phyloP scores from a whole-genome alignment of 306 rosid genomes.

The Medicago arabica region DNA sequence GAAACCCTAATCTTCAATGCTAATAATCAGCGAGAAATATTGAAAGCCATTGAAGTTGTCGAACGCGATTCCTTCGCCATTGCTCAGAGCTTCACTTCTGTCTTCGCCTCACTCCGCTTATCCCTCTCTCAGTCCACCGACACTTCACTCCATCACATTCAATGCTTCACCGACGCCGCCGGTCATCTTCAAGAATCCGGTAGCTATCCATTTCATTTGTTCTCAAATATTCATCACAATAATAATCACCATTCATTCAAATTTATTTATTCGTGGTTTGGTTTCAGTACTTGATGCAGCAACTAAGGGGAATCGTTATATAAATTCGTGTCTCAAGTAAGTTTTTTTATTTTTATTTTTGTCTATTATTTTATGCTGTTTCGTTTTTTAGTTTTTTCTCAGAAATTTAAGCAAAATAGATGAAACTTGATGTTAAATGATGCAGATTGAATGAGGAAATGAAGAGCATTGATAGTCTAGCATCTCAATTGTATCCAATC shows the following conservation, averaged over 20 bases:
- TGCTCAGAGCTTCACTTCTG: constrained; percentile 76
- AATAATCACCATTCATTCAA: neutral
- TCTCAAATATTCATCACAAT: neutral
- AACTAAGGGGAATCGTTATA: constrained; percentile 80
- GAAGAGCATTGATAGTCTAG: constrained; percentile 72
- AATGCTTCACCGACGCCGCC: constrained; percentile 79
- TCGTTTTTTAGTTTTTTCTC: neutral
- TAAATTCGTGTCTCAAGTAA: constrained; percentile 93
- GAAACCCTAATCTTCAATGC: constrained; percentile 44
- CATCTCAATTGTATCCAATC: constrained; percentile 77
- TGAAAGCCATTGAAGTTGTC: constrained; percentile 71
- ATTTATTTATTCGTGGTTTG: neutral
- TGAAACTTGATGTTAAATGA: constrained; percentile 10
- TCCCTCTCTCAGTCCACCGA: constrained; percentile 71
- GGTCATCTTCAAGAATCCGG: constrained; percentile 96
- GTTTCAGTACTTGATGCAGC: constrained; percentile 83
- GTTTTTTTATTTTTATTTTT: constrained; percentile 32
- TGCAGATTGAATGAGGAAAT: constrained; percentile 90
- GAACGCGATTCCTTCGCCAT: constrained; percentile 83
- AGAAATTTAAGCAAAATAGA: neutral
- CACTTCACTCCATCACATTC: constrained; percentile 80
- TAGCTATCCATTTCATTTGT: neutral
- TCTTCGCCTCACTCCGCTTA: constrained; percentile 76
- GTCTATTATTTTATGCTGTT: neutral
- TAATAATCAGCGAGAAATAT: constrained; percentile 52